Conservation (phyloP, 2,329 filamentous ascomycete species). For the Arthrobotrys entomopaga region DNA sequence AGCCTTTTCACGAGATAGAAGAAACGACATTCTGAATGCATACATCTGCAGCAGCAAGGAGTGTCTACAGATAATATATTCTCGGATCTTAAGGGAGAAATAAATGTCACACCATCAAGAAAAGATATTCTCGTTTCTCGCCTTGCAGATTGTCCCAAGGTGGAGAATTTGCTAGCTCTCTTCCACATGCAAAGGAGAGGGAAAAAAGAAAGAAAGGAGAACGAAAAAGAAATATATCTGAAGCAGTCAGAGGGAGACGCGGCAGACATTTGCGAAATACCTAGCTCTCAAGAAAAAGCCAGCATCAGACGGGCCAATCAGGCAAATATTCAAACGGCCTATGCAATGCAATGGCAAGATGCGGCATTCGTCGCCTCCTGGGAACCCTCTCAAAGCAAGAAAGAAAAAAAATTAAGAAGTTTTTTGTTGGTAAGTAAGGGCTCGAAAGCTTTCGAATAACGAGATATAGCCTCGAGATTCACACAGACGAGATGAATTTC, state of each 20-base stretch:
- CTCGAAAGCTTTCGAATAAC: constrained; percentile 19
- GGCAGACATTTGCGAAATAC: constrained; percentile 56
- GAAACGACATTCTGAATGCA: constrained; percentile 47
- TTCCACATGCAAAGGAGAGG: not conserved
- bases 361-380: constrained; percentile 42
- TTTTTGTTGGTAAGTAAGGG: constrained; percentile 3
- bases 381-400: not conserved
- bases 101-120: constrained; percentile 24
- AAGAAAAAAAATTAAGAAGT: not conserved
- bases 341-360: constrained; percentile 54
- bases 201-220: not conserved
- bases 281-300: constrained; percentile 30
- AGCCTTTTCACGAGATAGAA: constrained; percentile 25
- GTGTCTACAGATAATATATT: constrained; percentile 31
- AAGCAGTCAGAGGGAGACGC: constrained; percentile 36
- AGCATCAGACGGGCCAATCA: constrained; percentile 31
- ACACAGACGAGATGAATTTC: constrained; percentile 14
- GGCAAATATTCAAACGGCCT: constrained; percentile 15
- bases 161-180: constrained; percentile 12
- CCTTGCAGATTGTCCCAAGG: constrained; percentile 1
- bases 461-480: constrained; percentile 4
- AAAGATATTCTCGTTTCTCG: constrained; percentile 17
- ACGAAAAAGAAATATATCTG: constrained; percentile 29
- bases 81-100: constrained; percentile 25
- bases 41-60: constrained; percentile 28